Percentiles rank a stretch among this genome's conserved stretches.
Conservation (phyloP, 2,329 filamentous ascomycete species). For the Colletotrichum sublineola region DNA sequence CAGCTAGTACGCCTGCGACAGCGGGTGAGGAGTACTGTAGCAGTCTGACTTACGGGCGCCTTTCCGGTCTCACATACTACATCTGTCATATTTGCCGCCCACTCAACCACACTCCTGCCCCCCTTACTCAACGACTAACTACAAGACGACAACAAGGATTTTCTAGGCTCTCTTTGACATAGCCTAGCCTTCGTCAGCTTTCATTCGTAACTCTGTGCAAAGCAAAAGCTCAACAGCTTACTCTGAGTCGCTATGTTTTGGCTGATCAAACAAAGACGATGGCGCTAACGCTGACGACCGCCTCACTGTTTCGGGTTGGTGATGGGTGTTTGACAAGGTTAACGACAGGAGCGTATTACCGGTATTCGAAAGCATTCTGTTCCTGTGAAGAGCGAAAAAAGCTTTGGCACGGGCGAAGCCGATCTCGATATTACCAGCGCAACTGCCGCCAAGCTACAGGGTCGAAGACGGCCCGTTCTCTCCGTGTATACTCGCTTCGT, state of each 20-base stretch:
- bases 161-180: neutral
- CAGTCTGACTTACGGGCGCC: neutral
- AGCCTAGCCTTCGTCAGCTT: neutral
- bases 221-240: neutral
- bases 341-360: neutral
- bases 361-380: neutral
- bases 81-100: neutral
- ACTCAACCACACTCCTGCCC: neutral
- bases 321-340: neutral
- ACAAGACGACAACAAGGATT: neutral
- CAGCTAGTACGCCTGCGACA: neutral
- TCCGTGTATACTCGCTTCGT: conserved; percentile 5
- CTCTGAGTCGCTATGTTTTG: neutral
- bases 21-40: neutral
- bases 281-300: neutral
- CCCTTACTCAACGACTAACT: neutral
- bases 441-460: neutral
- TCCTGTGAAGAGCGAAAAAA: neutral
- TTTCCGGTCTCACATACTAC: neutral
- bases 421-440: neutral
- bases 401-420: neutral
- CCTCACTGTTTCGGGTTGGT: neutral
- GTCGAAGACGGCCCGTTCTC: neutral
- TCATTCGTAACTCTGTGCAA: neutral
- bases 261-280: too few species aligned